Percentiles rank a stretch among this genome's conserved stretches.
Evolutionary conservation across 148 eudicot species (phyloP).

Genomic region (Chenopodium berlandieri): DNA sequence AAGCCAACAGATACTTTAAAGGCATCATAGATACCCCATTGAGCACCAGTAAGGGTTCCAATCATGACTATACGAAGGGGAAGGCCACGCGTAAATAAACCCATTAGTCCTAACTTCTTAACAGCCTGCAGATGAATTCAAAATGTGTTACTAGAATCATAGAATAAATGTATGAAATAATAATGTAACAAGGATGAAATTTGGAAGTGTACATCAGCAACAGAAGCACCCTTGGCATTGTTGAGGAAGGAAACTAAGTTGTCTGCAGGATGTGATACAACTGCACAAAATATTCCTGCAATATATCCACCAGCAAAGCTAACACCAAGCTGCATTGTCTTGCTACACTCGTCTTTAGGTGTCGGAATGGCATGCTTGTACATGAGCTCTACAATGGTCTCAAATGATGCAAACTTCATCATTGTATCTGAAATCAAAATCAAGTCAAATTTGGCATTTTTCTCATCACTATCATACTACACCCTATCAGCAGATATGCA

Average conservation of each 20-base stretch:
- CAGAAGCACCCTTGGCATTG: slow-evolving; percentile 66
- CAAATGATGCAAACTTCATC: slow-evolving; percentile 82
- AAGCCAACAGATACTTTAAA: slow-evolving; percentile 69
- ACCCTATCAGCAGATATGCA: not conserved
- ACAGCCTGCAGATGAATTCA: slow-evolving; percentile 45
- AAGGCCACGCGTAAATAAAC: slow-evolving; percentile 70
- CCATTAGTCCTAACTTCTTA: slow-evolving; percentile 63
- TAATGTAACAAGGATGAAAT: not conserved
- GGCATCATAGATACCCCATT: slow-evolving; percentile 75
- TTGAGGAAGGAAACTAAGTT: slow-evolving; percentile 73
- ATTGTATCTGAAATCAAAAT: slow-evolving; percentile 54
- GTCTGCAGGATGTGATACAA: slow-evolving; percentile 72
- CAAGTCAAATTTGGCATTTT: not conserved
- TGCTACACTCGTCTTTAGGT: slow-evolving; percentile 69
- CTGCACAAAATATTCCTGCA: slow-evolving; percentile 72
- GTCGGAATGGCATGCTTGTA: slow-evolving; percentile 59
- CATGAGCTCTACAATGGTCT: slow-evolving; percentile 50
- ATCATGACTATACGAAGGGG: slow-evolving; percentile 83
- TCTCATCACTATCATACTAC: not conserved
- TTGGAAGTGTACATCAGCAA: slow-evolving; percentile 31
- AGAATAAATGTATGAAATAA: too few species aligned
- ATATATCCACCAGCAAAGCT: slow-evolving; percentile 70
- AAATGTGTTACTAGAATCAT: not conserved
- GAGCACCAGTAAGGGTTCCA: slow-evolving; percentile 76
- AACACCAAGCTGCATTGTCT: slow-evolving; percentile 58